Percentiles rank a stretch among this genome's conserved stretches.
These are phyloP conservation scores for Ophiosphaerella herpotricha DNA, from an alignment of 2,329 filamentous ascomycete genomes.

Conservation along the genomic window DNA sequence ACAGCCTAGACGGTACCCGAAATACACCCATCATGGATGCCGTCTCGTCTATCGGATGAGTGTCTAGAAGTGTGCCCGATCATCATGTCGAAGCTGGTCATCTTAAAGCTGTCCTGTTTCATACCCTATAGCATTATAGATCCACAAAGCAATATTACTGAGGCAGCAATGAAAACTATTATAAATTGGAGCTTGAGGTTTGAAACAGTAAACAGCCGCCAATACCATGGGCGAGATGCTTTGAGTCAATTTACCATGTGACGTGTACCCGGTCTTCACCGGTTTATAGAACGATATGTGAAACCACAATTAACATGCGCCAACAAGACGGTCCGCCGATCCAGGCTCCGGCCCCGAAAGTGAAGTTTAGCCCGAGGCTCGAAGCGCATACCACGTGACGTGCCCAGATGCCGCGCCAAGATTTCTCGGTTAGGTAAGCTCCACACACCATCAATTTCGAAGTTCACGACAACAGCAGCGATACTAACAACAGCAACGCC, in stretches of 20 bases:
- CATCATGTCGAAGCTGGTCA: not conserved
- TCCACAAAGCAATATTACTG: not conserved
- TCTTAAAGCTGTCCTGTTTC: not conserved
- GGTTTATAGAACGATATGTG: too few relatives aligned
- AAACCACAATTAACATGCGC: too few relatives aligned
- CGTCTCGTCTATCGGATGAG: not conserved
- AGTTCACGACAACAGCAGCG: slow-evolving; percentile 6
- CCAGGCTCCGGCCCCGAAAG: not conserved
- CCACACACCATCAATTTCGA: not conserved
- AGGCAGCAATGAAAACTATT: too few relatives aligned
- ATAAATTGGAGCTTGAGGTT: too few relatives aligned
- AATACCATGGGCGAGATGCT: too few relatives aligned
- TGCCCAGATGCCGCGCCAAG: not conserved
- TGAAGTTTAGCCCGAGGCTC: not conserved
- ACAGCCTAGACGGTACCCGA: slow-evolving; percentile 1
- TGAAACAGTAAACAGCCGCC: not conserved
- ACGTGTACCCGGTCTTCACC: too few relatives aligned
- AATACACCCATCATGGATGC: not conserved
- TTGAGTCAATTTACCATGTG: too few relatives aligned
- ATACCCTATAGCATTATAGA: not conserved
- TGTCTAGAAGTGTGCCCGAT: not conserved
- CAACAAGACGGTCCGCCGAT: not conserved
- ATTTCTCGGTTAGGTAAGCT: not conserved
- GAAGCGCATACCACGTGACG: not conserved
- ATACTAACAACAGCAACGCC: slow-evolving; percentile 38